Base-by-base conservation (phyloP, 2,329 filamentous ascomycete genomes). In the Fusarium sp. region DNA sequence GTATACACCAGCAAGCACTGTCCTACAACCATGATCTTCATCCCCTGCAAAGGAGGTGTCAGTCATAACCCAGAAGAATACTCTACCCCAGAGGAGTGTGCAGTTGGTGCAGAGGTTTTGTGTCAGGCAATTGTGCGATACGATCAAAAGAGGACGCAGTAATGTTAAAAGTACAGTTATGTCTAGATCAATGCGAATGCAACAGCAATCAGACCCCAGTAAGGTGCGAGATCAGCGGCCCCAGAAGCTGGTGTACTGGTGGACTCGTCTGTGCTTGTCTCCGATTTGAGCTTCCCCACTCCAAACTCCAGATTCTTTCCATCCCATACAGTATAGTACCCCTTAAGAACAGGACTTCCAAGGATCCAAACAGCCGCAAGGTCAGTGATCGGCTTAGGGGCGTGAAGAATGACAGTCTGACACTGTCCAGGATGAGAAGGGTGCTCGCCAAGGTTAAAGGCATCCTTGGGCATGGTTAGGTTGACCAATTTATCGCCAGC, bases 21-120 rank as follows among this genome's bases (percentile, higher is more conserved):
- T 8, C 78, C 78, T 1, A 76, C 78, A 0, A 74, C 63, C 36
- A 80, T 80, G 77, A 75, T 80, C 36, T 80, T 80, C 26, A 75
- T 75, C 22, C 77, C 76, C 1, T 77, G 74, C 5, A 69, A 69
- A 18, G 66, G 73, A 20, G 78, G 78, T 11, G 70, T 79, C n/a
- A 80, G 78, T 38, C 78, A 72, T 10, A 72, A 72, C 28, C 69
- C 69, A 0, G 64, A 71, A 13, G 69, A 72, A 17, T 72, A 79
- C 44, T 78, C 74, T 15, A 74, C 69, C 15, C 68, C 76, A 0
- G 75, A 77, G 10, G 76, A 78, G 49, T 82, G 76, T 3, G 63
- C 72, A 1, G 50, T 74, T 26, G 72, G 72, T 3, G 72, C 72
- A 4, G 69, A 74, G 42, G 70, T 74, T 7, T 5, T 74, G 40